phyloP scores from a whole-genome alignment of 306 rosid genomes.

The Acacia melanoxylon region DNA sequence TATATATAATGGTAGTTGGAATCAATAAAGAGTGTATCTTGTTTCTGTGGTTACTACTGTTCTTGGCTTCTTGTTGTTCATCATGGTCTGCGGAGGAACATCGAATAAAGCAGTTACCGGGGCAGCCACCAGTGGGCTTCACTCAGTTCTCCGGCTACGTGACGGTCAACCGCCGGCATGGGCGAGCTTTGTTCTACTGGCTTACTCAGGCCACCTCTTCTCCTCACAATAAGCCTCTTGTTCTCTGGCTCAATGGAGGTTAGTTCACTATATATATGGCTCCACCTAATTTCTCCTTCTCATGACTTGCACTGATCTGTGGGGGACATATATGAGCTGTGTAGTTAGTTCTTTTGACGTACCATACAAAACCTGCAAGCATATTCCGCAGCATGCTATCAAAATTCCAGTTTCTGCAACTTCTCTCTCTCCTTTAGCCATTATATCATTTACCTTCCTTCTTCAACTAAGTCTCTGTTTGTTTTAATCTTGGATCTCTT shows the following conservation, averaged over 20 bases:
- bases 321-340: neutral
- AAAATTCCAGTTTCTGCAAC: neutral
- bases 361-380: neutral
- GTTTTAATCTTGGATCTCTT: no score
- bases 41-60: neutral
- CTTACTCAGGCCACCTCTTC: slow-evolving; percentile 52
- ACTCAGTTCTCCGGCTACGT: slow-evolving; percentile 80
- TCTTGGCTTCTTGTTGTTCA: neutral
- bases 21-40: neutral
- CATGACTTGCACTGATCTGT: neutral
- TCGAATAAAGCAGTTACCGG: slow-evolving; percentile 40
- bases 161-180: slow-evolving; percentile 58
- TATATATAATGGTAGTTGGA: neutral
- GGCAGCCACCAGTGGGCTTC: slow-evolving; percentile 70
- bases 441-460: neutral
- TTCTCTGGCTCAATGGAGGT: slow-evolving; percentile 98
- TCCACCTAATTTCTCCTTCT: neutral
- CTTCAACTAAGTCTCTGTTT: neutral
- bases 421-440: neutral
- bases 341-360: neutral
- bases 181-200: slow-evolving; percentile 91
- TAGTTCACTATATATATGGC: neutral
- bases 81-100: neutral
- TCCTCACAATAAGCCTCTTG: slow-evolving; percentile 62
- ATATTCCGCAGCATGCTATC: neutral